Percentiles rank a stretch among this genome's conserved stretches.
Evolutionary conservation across 2,329 filamentous ascomycete species (phyloP).

Genomic region (Tolypocladium inflatum): DNA sequence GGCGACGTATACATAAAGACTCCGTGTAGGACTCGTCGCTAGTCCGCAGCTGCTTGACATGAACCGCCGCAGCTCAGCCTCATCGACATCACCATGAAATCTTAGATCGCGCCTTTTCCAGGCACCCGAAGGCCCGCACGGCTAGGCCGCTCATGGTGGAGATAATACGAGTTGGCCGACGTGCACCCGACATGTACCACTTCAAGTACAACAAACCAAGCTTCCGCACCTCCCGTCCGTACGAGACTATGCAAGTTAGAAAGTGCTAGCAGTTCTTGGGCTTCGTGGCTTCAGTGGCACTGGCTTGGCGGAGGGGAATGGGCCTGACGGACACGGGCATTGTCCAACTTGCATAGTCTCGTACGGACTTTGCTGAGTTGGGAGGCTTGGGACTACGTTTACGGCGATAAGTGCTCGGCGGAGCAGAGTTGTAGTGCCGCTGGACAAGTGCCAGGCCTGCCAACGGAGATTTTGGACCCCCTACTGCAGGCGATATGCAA

Average conservation of each 20-base stretch:
- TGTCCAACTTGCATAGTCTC: not conserved
- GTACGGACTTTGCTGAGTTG: not conserved
- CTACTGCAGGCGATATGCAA: not conserved
- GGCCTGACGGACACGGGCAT: not conserved
- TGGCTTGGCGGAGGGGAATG: no score
- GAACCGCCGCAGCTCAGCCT: not conserved
- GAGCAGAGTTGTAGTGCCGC: not conserved
- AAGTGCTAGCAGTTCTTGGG: not conserved
- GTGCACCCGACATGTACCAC: not conserved
- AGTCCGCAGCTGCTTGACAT: not conserved
- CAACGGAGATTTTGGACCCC: not conserved
- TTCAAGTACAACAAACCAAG: not conserved
- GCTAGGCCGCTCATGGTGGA: not conserved
- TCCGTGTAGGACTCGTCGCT: not conserved
- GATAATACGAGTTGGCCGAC: not conserved
- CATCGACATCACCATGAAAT: not conserved
- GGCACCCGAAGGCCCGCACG: not conserved
- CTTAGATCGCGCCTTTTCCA: not conserved
- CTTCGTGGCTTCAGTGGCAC: not conserved
- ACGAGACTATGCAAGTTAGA: not conserved
- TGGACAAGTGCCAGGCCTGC: not conserved
- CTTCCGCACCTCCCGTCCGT: not conserved
- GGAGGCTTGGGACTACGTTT: not conserved
- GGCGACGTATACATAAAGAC: no score
- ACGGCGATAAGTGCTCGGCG: not conserved